Conservation (phyloP, 129 eudicot species). For the Ambrosia trifida region DNA sequence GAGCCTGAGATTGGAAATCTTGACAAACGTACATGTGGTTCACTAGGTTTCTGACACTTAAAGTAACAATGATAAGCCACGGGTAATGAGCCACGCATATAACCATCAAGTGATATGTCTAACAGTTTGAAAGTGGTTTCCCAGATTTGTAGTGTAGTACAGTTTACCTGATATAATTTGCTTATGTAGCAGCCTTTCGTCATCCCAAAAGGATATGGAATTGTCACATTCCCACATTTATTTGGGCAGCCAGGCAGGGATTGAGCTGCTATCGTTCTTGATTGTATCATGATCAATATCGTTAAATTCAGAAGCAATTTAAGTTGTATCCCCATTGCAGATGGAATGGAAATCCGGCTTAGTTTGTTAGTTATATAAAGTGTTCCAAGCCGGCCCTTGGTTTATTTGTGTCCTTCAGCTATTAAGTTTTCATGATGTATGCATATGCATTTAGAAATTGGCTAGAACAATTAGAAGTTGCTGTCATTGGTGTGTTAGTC, state of each 20-base stretch:
- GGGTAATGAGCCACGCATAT: slow-evolving; percentile 28
- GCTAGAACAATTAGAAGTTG: background rate
- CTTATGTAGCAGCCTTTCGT: slow-evolving; percentile 29
- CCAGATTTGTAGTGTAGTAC: too few species aligned
- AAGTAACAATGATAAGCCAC: slow-evolving; percentile 23
- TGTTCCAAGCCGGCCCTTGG: background rate
- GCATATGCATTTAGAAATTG: background rate
- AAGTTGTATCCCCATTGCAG: background rate
- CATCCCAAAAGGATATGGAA: slow-evolving; percentile 31
- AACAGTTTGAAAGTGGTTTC: too few species aligned
- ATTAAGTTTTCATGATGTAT: too few species aligned
- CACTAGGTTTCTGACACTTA: background rate
- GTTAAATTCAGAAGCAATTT: background rate
- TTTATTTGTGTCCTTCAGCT: slow-evolving; percentile 5
- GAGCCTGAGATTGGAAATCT: slow-evolving; percentile 22
- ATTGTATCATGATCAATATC: slow-evolving; percentile 5
- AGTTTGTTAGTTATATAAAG: background rate
- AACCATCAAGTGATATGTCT: slow-evolving; percentile 20
- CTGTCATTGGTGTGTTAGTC: background rate
- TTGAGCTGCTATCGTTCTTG: slow-evolving; percentile 3
- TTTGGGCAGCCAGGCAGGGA: slow-evolving; percentile 22
- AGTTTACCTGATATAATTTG: too few species aligned
- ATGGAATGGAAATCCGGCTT: background rate
- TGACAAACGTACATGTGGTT: slow-evolving; percentile 6
- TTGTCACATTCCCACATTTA: slow-evolving; percentile 27